Evolutionary conservation across 352 stramenopile species (phyloP).

Genomic region (Globisporangium iwayamae): DNA sequence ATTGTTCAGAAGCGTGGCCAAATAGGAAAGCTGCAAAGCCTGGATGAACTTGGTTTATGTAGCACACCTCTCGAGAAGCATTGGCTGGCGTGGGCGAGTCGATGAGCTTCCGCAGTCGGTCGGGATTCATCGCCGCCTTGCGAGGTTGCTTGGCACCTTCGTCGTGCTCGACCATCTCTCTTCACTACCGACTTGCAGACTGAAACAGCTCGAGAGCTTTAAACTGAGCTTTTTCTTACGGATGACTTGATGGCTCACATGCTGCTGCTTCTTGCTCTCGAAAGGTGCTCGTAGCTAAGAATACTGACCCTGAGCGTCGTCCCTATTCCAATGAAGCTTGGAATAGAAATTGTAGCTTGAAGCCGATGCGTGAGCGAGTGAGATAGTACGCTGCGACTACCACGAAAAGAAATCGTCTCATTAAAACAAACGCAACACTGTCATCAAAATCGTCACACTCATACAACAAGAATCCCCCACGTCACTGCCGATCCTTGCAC

Average conservation of each 20-base stretch:
- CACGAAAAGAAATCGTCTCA: background rate
- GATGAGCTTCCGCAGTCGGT: conserved; percentile 57
- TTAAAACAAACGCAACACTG: background rate
- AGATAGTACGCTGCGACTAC: background rate
- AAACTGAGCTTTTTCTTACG: background rate
- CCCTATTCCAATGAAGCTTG: background rate
- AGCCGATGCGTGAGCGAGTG: background rate
- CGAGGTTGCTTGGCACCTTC: conserved; percentile 20
- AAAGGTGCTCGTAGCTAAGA: background rate
- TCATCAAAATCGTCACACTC: background rate
- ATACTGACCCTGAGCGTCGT: background rate
- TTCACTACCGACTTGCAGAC: background rate
- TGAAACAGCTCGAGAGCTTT: background rate
- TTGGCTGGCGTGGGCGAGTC: conserved; percentile 49
- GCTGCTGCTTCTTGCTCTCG: background rate
- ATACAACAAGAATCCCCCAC: background rate
- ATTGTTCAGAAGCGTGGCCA: background rate
- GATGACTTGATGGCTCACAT: background rate
- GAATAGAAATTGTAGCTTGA: background rate
- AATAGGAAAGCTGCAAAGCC: background rate
- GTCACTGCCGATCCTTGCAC: too few species aligned
- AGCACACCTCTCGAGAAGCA: conserved; percentile 24
- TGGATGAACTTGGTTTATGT: background rate
- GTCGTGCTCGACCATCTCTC: conserved; percentile 12
- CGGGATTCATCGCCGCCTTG: conserved; percentile 47